Base-by-base conservation (phyloP, 2,329 filamentous ascomycete genomes). In the Monosporascus sp. region DNA sequence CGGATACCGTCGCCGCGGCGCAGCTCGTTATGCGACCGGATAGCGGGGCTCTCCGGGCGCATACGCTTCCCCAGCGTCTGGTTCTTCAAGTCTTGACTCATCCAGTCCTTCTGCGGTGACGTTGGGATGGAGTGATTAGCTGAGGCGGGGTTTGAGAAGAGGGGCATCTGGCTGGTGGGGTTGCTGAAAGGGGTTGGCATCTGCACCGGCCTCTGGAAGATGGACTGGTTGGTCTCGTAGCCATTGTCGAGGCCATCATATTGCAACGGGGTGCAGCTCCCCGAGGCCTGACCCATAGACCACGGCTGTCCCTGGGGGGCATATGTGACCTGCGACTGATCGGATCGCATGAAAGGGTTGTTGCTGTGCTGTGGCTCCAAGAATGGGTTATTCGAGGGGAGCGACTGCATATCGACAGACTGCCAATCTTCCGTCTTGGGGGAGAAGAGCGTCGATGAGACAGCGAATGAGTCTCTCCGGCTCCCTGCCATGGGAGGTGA, bases 1-100 rank as follows among this genome's bases (percentile, higher is more conserved):
- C 94, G 85, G 72, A 97, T 95, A 57, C 94, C 90, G 63, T 95
- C 91, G 53, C 90, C 85, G 62, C 89, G 82, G 57, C 84, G 80
- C 70, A 89, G 77, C 52, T 92, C 87, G 57, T 91, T 90, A 74
- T 89, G 88, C 62, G 82, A 88, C 67, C 85, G 83, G 71, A 87
- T 81, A 52, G 81, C 77, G 27, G 89, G 83, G 71, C 83, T 92
- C 67, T 82, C 82, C 43, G 84, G 81, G 36, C 74, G 79, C 78
- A 88, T 85, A 62, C 81, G 78, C 73, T 84, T 85, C 56, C 73
- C 72, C 70, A 80, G 73, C 49, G 73, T 69, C 60, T 79, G 77
- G 54, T 74, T 72, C 70, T 77, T 77, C 62, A 74, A 65, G 50
- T 76, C 74, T 48, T 79, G 70, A 52, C 70, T 68, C 66, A 79